A percentile compares a stretch with the other conserved stretches of the same genome.
Evolutionary conservation across 257 asterid species (phyloP).

Genomic region (Penstemon barbatus): DNA sequence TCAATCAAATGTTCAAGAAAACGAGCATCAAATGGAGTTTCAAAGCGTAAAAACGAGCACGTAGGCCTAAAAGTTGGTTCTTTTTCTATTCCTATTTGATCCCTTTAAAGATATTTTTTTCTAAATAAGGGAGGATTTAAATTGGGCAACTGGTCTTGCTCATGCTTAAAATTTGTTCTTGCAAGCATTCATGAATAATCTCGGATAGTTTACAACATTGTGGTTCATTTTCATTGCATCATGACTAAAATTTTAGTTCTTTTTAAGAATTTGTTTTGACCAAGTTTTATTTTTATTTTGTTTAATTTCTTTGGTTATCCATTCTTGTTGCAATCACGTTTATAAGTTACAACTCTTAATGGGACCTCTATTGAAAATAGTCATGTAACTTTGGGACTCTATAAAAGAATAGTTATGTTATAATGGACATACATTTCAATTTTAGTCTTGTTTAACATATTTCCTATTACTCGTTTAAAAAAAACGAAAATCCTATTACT

Average conservation of each 20-base stretch:
- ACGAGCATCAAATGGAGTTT: constrained; percentile 3
- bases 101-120: constrained; percentile 28
- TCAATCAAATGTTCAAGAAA: constrained; percentile 21
- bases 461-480: too few relatives aligned
- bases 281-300: constrained; percentile 2
- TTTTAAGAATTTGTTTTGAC: neutral
- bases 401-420: too few relatives aligned
- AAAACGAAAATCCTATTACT: too few relatives aligned
- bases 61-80: constrained; percentile 32
- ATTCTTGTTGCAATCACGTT: neutral
- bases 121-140: constrained; percentile 44
- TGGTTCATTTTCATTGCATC: constrained; percentile 27
- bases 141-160: constrained; percentile 31
- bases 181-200: constrained; percentile 28
- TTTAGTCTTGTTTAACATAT: too few relatives aligned
- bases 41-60: constrained; percentile 17
- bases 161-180: constrained; percentile 35
- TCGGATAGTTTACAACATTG: constrained; percentile 21
- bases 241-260: constrained; percentile 4
- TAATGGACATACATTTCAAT: too few relatives aligned
- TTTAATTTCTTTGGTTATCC: neutral
- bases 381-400: too few relatives aligned
- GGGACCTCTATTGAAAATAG: too few relatives aligned
- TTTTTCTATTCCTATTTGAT: constrained; percentile 12
- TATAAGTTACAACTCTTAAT: too few relatives aligned